Base-by-base conservation (phyloP, 495 filamentous ascomycete species). In the Aspergillus asperescens region DNA sequence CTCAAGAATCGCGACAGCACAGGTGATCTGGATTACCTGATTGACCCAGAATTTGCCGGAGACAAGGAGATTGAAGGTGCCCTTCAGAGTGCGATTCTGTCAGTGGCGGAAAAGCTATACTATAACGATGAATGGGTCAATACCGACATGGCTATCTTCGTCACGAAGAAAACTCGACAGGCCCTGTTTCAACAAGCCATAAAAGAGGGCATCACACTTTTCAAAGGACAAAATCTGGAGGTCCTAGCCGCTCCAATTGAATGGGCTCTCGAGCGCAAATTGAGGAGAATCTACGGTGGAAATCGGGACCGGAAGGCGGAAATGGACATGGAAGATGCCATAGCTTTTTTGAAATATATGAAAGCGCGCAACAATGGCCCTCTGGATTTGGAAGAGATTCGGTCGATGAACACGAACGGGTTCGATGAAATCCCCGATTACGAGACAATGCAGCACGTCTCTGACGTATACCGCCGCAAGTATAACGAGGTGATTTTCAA, bases 181-280 rank as follows among this genome's bases (percentile, higher is more conserved):
- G 10, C 18, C 3, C 43, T 67, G 10, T 65, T 65, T 23, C 35
- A 60, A 34, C 27, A 41, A 38, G 66, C 64, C 5, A 48, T 58
- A n/a, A 54, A 58, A 46, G 64, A 67, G 41, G 49, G 53, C 13
- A 69, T 69, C n/a, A 50, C 56, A 0, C 49, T 69, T 3, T 69
- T 54, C 41, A 40, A 62, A 13, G 61, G 64, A 0, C 22, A 50
- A 7, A 39, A 67, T 37, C 44, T 69, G 5, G 43, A 48, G 13
- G 34, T 64, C 8, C 56, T 67, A 5, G 65, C 64, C 0, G 63
- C 51, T 6, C 64, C 67, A n/a, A 9, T 70, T 9, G 67, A 70
- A 41, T 68, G 65, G 64, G 64, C 67, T 0, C 62, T 70, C 13
- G 64, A 70, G 41, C 52, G 62, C 3, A 70, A 70, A 20, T 12